Conservation (phyloP, 2,329 filamentous ascomycete genomes). For the Aspergillus luchuensis region DNA sequence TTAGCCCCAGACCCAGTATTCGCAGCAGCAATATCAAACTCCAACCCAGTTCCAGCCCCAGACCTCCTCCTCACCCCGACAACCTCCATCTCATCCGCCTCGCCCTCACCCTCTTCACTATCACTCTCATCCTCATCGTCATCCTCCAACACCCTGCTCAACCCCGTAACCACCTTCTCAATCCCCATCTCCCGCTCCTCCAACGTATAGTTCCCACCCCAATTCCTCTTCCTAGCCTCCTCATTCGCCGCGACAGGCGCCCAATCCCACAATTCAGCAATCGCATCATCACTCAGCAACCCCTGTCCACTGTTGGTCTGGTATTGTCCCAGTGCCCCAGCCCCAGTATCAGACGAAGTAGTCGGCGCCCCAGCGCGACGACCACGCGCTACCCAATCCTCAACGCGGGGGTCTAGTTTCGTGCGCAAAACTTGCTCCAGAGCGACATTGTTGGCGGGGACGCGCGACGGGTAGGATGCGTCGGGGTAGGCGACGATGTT, state of each 20-base stretch:
- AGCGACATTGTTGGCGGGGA: conserved; percentile 63
- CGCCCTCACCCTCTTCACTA: conserved; percentile 48
- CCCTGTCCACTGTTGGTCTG: conserved; percentile 9
- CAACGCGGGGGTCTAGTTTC: conserved; percentile 77
- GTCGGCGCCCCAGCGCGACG: conserved; percentile 33
- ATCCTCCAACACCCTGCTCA: conserved; percentile 61
- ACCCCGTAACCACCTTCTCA: conserved; percentile 71
- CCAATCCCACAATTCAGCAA: conserved; percentile 63
- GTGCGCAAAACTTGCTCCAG: conserved; percentile 74
- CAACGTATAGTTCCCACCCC: conserved; percentile 68
- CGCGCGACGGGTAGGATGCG: conserved; percentile 71
- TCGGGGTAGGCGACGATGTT: conserved; percentile 74
- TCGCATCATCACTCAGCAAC: conserved; percentile 48
- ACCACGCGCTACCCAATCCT: conserved; percentile 70
- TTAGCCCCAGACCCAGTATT: conserved; percentile 30
- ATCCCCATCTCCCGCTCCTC: conserved; percentile 68
- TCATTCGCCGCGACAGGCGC: conserved; percentile 53
- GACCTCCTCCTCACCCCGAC: conserved; percentile 40
- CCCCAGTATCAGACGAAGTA: neutral
- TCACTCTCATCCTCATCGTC: conserved; percentile 45
- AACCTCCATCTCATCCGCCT: conserved; percentile 46
- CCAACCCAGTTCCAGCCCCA: conserved; percentile 32
- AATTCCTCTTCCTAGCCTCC: conserved; percentile 51
- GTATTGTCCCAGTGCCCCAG: conserved; percentile 7
- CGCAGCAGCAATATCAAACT: conserved; percentile 37